Base-by-base conservation (phyloP, 176 grass and related monocot genomes). In the Elymus sibiricus region DNA sequence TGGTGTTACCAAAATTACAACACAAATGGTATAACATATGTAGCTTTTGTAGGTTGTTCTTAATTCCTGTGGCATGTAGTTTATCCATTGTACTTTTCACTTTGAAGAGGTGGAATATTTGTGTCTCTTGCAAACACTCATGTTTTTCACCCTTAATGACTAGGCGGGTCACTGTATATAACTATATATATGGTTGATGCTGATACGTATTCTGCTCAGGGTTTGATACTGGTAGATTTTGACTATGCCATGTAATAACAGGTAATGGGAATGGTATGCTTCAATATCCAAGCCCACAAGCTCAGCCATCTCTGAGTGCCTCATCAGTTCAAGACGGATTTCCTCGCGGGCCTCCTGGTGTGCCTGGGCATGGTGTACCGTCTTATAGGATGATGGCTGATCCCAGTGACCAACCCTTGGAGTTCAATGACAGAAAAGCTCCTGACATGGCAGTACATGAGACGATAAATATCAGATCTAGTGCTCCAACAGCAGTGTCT, bases 301-400 rank as follows among this genome's bases (percentile, higher is more conserved):
- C 75, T 44, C 88, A 82, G 43, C 60, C 86, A 63, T 79, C 80
- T 88, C 79, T 81, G 46, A 59, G 79, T 78, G 28, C 71, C 1
- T 76, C 89, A 22, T 65, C 94, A 86, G 85, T 88, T 90, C 94
- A 92, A 92, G 91, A 93, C 60, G 91, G 89, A 67, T 92, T 95
- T 70, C 66, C 83, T 70, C 83, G 31, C 66, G 82, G 24, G 11
- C 53, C 83, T 39, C 16, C 67, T 71, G 68, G 39, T 88, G 74
- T 94, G 80, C 83, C 67, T 60, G 86, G 64, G 44, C 85, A 93
- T 63, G 82, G 21, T 66, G 24, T 60, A 27, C 88, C 68, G 47
- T 65, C 88, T 32, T 84, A 78, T 53, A 85, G 79, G 46, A 75
- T 85, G 63, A 60, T 67, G 64, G 37, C 84, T 83, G 90, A 92